Percentiles rank a stretch among this genome's conserved stretches.
Evolutionary conservation across 2,329 filamentous ascomycete species (phyloP).

Genomic region (Diaporthe destruens): DNA sequence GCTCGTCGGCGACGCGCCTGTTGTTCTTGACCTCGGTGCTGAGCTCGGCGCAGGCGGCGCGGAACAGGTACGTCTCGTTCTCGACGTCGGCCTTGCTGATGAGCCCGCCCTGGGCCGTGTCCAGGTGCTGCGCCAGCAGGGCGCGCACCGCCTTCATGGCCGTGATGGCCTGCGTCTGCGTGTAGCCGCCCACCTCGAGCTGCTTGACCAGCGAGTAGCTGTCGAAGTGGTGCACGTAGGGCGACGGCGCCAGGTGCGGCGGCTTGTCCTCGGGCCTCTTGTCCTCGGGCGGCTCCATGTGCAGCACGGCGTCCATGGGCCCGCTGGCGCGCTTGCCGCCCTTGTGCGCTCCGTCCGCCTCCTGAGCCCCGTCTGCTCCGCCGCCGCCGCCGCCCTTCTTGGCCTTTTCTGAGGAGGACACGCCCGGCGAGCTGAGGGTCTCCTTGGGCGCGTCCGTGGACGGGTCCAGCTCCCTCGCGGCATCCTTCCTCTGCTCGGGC

Average conservation of each 20-base stretch:
- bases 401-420: constrained; percentile 39
- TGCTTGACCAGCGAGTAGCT: constrained; percentile 90
- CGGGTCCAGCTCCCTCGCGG: constrained; percentile 39
- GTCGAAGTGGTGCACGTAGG: constrained; percentile 96
- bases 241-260: constrained; percentile 78
- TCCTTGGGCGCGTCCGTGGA: constrained; percentile 35
- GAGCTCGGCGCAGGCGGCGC: constrained; percentile 92
- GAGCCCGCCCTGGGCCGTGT: constrained; percentile 81
- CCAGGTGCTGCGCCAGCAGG: constrained; percentile 82
- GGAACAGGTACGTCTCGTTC: constrained; percentile 94
- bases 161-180: constrained; percentile 79
- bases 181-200: constrained; percentile 79
- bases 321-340: constrained; percentile 58
- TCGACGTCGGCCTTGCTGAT: constrained; percentile 94
- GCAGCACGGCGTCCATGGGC: constrained; percentile 64
- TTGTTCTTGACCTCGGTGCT: constrained; percentile 87
- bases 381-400: constrained; percentile 41
- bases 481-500: constrained; percentile 38
- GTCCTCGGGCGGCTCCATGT: constrained; percentile 59
- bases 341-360: constrained; percentile 42
- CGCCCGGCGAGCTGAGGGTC: constrained; percentile 39
- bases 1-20: constrained; percentile 81
- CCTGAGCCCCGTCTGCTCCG: not conserved
- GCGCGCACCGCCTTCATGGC: constrained; percentile 92
- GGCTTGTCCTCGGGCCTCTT: constrained; percentile 58